Base-by-base conservation (phyloP, 1,284 basidiomycete species). In the Gomphus sp. region DNA sequence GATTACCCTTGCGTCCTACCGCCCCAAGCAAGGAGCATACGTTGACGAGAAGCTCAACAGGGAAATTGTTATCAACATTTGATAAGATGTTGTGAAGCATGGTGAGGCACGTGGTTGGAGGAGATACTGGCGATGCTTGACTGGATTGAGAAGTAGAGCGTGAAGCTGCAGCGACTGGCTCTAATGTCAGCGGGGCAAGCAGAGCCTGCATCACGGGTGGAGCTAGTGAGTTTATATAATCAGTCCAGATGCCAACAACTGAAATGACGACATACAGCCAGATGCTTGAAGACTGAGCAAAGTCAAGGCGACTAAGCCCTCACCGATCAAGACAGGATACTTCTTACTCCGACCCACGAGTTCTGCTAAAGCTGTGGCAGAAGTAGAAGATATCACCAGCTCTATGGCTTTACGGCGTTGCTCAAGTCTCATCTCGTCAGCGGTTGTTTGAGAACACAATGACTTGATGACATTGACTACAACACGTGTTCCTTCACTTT, bases 401-500 rank as follows among this genome's bases (percentile, higher is more conserved):
- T 76, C 70, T 60, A 85, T 80, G n/a, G 84, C 83, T 41, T 73
- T 72, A 59, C 80, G 76, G 61, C 78, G 76, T 64, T 75, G 78
- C 60, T 74, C 71, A 60, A 81, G 68, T 66, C 49, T 69, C 70
- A 31, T 62, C 48, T 37, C 57, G 66, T 34, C 59, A 64, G 59
- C 66, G n/a, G n/a, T n/a, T 66, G 66, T 63, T 25, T 70, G 63
- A 34, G 81, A 78, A 81, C 84, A 88, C 54, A 89, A 71, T 55
- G 84, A 80, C 71, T 84, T 82, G 66, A 94, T 78, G 34, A 86
- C 79, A 69, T 94, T 93, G 63, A 92, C 91, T 56, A 97, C 75
- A 0, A 96, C 83, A 11, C 95, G 85, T 12, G 92, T 90, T 25
- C 88, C 89, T 73, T 98, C 96, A 67, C 91, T 91, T 71, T 87